Evolutionary conservation across 2,329 filamentous ascomycete genomes (phyloP).

Genomic region (Fusarium sp.): DNA sequence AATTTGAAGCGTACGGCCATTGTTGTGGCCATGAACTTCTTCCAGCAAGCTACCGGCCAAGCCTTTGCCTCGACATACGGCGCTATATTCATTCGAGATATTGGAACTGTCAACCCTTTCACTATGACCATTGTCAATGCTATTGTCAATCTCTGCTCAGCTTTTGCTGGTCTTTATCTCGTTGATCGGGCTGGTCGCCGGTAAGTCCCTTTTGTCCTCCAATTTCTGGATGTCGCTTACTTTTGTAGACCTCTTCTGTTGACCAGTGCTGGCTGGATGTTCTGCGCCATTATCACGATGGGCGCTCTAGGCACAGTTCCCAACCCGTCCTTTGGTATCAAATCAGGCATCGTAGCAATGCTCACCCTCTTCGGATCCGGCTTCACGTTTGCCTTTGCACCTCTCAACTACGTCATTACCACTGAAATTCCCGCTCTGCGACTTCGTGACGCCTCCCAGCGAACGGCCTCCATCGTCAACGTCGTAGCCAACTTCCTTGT

Average conservation of each 20-base stretch:
- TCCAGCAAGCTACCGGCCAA: slow-evolving; percentile 33
- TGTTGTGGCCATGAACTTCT: slow-evolving; percentile 23
- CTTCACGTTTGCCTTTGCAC: slow-evolving; percentile 10
- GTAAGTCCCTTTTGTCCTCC: not conserved
- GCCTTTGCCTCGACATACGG: slow-evolving; percentile 37
- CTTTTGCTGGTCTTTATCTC: slow-evolving; percentile 2
- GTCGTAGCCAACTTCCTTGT: slow-evolving; percentile 20
- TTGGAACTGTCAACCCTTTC: slow-evolving; percentile 41
- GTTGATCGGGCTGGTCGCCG: slow-evolving; percentile 15
- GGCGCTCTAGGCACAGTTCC: slow-evolving; percentile 34
- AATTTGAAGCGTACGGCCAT: slow-evolving; percentile 30
- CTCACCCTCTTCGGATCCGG: slow-evolving; percentile 35
- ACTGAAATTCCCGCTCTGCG: slow-evolving; percentile 29
- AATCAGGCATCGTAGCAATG: slow-evolving; percentile 39
- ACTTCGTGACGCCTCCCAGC: slow-evolving; percentile 14
- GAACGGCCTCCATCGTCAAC: slow-evolving; percentile 1
- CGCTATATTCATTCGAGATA: slow-evolving; percentile 30
- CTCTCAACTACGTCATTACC: slow-evolving; percentile 30
- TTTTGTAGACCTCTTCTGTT: not conserved
- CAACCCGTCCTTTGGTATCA: slow-evolving; percentile 18
- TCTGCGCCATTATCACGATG: slow-evolving; percentile 38
- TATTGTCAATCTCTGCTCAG: slow-evolving; percentile 9
- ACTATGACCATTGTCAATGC: slow-evolving; percentile 30
- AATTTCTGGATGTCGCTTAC: not conserved
- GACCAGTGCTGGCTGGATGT: slow-evolving; percentile 26